Evolutionary conservation across 2,329 filamentous ascomycete species (phyloP).

Genomic region (Penicillium sp.): DNA sequence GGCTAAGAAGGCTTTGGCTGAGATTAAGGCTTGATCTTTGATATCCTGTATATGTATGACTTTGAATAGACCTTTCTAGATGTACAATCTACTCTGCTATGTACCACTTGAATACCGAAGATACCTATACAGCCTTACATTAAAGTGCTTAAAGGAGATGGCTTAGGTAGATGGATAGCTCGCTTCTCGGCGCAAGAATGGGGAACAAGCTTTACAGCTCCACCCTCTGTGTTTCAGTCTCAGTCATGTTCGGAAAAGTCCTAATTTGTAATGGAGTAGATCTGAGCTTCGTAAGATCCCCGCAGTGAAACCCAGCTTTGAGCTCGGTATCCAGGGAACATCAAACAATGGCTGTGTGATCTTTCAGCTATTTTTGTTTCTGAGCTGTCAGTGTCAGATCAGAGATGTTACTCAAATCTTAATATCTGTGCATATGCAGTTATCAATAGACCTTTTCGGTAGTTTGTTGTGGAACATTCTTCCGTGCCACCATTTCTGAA

Average conservation of each 20-base stretch:
- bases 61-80: conserved; percentile 15
- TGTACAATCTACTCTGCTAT: conserved; percentile 20
- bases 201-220: not conserved
- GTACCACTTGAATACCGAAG: conserved; percentile 1
- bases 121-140: too few species aligned
- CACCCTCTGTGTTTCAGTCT: not conserved
- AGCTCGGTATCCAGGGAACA: not conserved
- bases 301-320: not conserved
- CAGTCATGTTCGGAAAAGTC: not conserved
- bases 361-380: not conserved
- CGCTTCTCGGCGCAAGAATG: not conserved
- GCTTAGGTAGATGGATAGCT: not conserved
- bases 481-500: not conserved
- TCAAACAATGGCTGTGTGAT: not conserved
- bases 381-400: not conserved
- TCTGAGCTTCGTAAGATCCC: not conserved
- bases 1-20: conserved; percentile 49
- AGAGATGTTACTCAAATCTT: not conserved
- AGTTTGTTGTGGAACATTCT: not conserved
- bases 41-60: conserved; percentile 19
- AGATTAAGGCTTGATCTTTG: conserved; percentile 24
- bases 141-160: too few species aligned
- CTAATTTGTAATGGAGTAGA: not conserved
- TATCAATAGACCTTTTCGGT: too few species aligned
- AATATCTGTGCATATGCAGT: not conserved